A percentile compares a stretch with the other conserved stretches of the same genome.
Conservation (phyloP, 768 basidiomycete genomes). For the Pleurotus tuoliensis region DNA sequence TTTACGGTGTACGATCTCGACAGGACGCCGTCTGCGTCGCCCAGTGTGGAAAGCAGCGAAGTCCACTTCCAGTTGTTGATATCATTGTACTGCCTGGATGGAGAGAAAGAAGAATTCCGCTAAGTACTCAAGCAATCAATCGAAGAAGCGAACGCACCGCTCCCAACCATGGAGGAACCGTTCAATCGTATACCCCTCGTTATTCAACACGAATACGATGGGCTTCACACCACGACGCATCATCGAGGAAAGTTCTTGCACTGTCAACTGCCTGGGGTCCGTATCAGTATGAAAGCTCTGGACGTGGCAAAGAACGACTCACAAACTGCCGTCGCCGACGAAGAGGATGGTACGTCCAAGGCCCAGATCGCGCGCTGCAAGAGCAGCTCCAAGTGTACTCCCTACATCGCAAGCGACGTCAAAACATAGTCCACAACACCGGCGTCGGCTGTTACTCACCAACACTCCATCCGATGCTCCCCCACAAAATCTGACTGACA, state of each 20-base stretch:
- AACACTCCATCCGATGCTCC: slow-evolving; percentile 88
- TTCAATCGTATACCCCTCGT: slow-evolving; percentile 87
- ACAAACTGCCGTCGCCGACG: slow-evolving; percentile 82
- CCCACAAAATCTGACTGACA: slow-evolving; percentile 82
- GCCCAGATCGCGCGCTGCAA: slow-evolving; percentile 66
- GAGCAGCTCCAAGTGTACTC: slow-evolving; percentile 70
- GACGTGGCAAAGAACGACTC: slow-evolving; percentile 22
- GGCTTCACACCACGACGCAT: slow-evolving; percentile 68
- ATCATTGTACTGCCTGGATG: slow-evolving; percentile 75
- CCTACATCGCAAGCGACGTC: slow-evolving; percentile 25
- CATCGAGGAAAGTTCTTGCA: slow-evolving; percentile 87
- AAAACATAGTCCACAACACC: background rate
- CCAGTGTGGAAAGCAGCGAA: slow-evolving; percentile 55
- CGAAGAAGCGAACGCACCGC: slow-evolving; percentile 28
- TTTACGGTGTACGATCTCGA: slow-evolving; percentile 63
- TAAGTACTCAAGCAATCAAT: background rate
- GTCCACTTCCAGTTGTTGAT: slow-evolving; percentile 80
- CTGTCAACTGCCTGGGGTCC: slow-evolving; percentile 60
- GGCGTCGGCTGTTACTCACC: slow-evolving; percentile 36
- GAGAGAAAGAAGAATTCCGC: background rate
- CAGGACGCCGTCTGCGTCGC: slow-evolving; percentile 44
- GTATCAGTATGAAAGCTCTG: background rate
- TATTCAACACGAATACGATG: slow-evolving; percentile 82
- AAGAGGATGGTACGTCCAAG: slow-evolving; percentile 76
- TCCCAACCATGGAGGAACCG: slow-evolving; percentile 65